Percentiles rank a stretch among this genome's conserved stretches.
These are phyloP conservation scores for Ustilago crameri DNA, from an alignment of 1,284 basidiomycete genomes.

Conservation along the genomic window DNA sequence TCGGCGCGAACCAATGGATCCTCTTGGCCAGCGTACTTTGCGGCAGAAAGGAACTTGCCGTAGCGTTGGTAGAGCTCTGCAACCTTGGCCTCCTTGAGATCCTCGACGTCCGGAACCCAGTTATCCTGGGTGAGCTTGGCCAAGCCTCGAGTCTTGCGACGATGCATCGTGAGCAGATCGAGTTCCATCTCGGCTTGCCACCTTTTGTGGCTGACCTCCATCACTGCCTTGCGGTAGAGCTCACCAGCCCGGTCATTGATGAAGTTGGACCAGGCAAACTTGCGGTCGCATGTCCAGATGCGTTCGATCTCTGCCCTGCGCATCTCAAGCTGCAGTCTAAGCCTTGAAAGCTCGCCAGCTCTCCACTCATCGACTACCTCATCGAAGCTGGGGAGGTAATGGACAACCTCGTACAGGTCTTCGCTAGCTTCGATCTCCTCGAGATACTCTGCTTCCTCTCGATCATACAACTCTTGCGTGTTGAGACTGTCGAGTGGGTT, in stretches of 20 bases:
- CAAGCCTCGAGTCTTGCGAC: conserved; percentile 25
- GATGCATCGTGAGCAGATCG: conserved; percentile 31
- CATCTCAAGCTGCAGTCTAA: conserved; percentile 43
- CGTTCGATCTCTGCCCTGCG: conserved; percentile 42
- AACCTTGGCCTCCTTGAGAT: not conserved
- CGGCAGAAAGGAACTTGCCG: conserved; percentile 25
- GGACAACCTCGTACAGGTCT: conserved; percentile 31
- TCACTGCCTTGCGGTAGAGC: conserved; percentile 22
- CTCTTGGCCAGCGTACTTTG: conserved; percentile 14
- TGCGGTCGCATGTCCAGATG: conserved; percentile 48
- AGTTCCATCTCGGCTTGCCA: conserved; percentile 48
- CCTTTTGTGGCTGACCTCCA: conserved; percentile 12
- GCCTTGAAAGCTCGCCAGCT: conserved; percentile 28
- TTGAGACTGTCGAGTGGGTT: conserved; percentile 38
- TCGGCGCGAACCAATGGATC: conserved; percentile 36
- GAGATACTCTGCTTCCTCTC: conserved; percentile 33
- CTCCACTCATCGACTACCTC: conserved; percentile 45
- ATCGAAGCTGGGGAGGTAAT: conserved; percentile 40
- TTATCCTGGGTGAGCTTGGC: conserved; percentile 22
- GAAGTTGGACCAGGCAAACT: conserved; percentile 39
- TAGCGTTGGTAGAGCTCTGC: conserved; percentile 20
- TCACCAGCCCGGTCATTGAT: conserved; percentile 23
- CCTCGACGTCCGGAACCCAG: conserved; percentile 9
- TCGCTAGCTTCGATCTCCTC: conserved; percentile 17
- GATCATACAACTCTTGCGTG: conserved; percentile 22